phyloP scores from a whole-genome alignment of 768 basidiomycete species.

The Chalciporus pseudorubinellus region DNA sequence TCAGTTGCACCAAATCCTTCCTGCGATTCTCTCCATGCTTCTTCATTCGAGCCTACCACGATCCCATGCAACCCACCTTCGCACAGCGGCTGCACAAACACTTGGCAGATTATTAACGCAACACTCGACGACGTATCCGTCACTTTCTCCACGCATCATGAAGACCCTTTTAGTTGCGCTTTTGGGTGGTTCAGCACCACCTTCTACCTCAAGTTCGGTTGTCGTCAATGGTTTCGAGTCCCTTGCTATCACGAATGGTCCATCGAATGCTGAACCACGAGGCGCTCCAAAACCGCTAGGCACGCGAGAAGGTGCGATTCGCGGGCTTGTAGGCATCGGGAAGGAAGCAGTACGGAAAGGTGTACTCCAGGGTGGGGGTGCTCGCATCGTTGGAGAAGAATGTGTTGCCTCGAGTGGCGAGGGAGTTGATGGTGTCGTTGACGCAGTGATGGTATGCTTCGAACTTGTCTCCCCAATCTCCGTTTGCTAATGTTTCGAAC shows the following conservation, averaged over 20 bases:
- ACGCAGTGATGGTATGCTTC: slow-evolving; percentile 58
- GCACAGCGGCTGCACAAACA: slow-evolving; percentile 79
- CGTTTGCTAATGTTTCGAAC: neutral
- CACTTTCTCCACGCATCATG: slow-evolving; percentile 84
- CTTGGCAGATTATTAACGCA: slow-evolving; percentile 78
- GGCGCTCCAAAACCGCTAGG: slow-evolving; percentile 62
- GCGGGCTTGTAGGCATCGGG: slow-evolving; percentile 81
- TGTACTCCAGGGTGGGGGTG: slow-evolving; percentile 76
- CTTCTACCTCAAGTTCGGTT: slow-evolving; percentile 10
- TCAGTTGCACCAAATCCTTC: slow-evolving; percentile 94
- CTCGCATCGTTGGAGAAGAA: slow-evolving; percentile 70
- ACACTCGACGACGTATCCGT: slow-evolving; percentile 87
- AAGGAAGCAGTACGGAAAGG: slow-evolving; percentile 84
- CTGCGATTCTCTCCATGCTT: slow-evolving; percentile 87
- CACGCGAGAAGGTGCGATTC: slow-evolving; percentile 86
- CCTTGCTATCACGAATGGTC: slow-evolving; percentile 18
- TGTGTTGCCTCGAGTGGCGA: slow-evolving; percentile 34
- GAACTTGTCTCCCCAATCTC: neutral
- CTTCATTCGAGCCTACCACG: slow-evolving; percentile 83
- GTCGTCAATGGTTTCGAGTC: slow-evolving; percentile 29
- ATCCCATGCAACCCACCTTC: slow-evolving; percentile 65
- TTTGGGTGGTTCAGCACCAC: slow-evolving; percentile 34
- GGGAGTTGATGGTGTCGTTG: slow-evolving; percentile 47
- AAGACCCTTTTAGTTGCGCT: slow-evolving; percentile 91
- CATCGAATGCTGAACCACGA: slow-evolving; percentile 40